phyloP scores from a whole-genome alignment of 1,284 basidiomycete genomes.

The Marasmius fiardii region DNA sequence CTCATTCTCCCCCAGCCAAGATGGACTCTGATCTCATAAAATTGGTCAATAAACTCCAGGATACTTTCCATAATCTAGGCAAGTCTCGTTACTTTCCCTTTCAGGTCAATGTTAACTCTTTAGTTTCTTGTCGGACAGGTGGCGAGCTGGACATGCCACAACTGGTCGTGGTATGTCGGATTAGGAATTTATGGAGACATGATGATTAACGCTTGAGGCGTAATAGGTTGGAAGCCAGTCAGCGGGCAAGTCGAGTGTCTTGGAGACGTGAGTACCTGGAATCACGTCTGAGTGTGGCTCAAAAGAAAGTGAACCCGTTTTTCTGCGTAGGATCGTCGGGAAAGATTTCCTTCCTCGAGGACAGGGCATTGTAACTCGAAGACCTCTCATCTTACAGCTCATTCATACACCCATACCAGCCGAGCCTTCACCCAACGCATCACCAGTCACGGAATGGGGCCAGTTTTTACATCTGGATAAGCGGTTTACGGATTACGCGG shows the following conservation, averaged over 20 bases:
- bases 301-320: conserved; percentile 14
- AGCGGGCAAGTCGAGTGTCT: conserved; percentile 82
- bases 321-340: conserved; percentile 76
- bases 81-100: conserved; percentile 24
- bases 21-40: conserved; percentile 96
- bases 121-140: conserved; percentile 39
- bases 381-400: conserved; percentile 93
- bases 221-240: conserved; percentile 81
- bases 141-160: conserved; percentile 87
- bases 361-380: conserved; percentile 91
- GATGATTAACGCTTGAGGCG: conserved; percentile 5
- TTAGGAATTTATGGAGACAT: neutral
- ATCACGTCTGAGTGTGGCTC: conserved; percentile 6
- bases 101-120: conserved; percentile 11
- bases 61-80: conserved; percentile 83
- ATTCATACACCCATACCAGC: conserved; percentile 78
- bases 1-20: conserved; percentile 20
- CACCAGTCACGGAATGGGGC: conserved; percentile 79
- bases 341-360: conserved; percentile 95
- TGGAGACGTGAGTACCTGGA: conserved; percentile 68
- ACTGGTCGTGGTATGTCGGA: conserved; percentile 65
- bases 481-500: conserved; percentile 92
- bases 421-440: conserved; percentile 39
- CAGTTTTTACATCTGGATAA: conserved; percentile 98
- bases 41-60: conserved; percentile 94